Evolutionary conservation across 495 filamentous ascomycete genomes (phyloP).

Genomic region (Xylaria palmicola): DNA sequence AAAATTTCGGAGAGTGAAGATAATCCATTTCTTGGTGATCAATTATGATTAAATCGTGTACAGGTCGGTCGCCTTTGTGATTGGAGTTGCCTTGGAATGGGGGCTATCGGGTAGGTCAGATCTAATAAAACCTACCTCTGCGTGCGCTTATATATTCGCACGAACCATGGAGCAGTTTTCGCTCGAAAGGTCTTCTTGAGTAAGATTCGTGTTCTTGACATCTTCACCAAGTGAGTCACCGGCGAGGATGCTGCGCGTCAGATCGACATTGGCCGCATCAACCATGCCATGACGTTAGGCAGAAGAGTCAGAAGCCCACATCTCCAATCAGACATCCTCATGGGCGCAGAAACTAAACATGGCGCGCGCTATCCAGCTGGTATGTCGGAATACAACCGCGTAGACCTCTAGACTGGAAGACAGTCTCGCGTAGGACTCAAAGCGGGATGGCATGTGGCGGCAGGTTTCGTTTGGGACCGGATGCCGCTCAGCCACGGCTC

Average conservation of each 20-base stretch:
- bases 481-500: no score
- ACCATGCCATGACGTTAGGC: not conserved
- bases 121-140: not conserved
- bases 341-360: no score
- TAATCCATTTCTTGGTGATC: not conserved
- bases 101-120: not conserved
- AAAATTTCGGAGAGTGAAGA: not conserved
- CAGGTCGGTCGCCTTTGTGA: not conserved
- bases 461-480: not conserved
- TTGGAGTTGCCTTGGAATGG: not conserved
- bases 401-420: not conserved
- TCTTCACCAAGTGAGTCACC: not conserved
- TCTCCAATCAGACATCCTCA: not conserved
- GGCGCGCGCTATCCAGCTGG: no score
- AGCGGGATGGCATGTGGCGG: not conserved
- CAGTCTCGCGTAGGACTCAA: not conserved
- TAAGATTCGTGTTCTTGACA: not conserved
- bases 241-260: not conserved
- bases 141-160: conserved; percentile 20
- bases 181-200: not conserved
- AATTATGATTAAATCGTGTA: not conserved
- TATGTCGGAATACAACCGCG: no score
- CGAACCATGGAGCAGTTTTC: no score
- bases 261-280: not conserved
- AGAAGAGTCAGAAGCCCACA: not conserved